These are phyloP conservation scores for Chondrus crispus DNA, from an alignment of 23 red algal genomes.

Conservation along the genomic window DNA sequence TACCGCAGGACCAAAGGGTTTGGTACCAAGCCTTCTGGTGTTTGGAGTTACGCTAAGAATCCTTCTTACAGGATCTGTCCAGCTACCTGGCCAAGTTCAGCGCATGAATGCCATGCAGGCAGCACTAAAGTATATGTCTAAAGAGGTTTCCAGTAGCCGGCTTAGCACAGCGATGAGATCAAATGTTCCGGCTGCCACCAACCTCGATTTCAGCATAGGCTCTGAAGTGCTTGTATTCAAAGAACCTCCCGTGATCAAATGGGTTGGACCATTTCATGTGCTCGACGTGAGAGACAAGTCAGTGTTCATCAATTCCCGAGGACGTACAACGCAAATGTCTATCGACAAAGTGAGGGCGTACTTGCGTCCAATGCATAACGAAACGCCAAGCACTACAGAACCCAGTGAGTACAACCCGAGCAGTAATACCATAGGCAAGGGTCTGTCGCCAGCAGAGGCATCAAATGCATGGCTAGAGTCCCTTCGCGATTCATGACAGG, in stretches of 20 bases:
- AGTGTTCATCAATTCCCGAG: background rate
- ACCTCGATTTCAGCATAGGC: background rate
- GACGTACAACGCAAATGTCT: background rate
- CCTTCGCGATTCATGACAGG: too few species aligned
- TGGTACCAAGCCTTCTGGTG: background rate
- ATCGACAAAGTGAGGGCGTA: constrained; percentile 17
- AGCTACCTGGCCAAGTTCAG: background rate
- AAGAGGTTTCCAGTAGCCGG: too few species aligned
- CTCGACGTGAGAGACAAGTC: background rate
- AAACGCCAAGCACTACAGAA: too few species aligned
- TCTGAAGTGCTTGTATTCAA: background rate
- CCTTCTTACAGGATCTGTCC: background rate
- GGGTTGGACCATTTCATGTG: background rate
- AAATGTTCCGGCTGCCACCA: background rate
- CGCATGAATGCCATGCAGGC: background rate
- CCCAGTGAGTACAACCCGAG: too few species aligned
- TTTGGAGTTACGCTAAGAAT: background rate
- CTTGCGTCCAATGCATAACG: too few species aligned
- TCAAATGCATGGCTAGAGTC: too few species aligned
- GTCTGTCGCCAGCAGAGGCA: too few species aligned
- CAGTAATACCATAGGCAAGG: too few species aligned
- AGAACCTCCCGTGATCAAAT: background rate
- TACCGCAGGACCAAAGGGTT: background rate
- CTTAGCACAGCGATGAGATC: background rate
- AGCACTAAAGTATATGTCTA: background rate